phyloP scores from a whole-genome alignment of 306 rosid species.

The Cotoneaster glaucophyllus region DNA sequence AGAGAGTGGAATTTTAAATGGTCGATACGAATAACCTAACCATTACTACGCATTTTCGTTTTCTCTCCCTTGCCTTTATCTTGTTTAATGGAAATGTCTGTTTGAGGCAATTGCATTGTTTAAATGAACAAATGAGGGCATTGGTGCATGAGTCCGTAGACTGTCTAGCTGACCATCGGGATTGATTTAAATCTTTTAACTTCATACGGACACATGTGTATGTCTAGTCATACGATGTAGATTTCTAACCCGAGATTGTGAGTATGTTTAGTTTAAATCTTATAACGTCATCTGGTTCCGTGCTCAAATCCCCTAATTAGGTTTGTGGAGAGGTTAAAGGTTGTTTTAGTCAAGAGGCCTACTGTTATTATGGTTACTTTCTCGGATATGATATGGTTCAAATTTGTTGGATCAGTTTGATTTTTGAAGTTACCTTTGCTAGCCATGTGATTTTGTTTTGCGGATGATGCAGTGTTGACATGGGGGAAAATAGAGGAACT shows the following conservation, averaged over 20 bases:
- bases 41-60: neutral
- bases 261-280: neutral
- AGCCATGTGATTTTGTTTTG: neutral
- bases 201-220: neutral
- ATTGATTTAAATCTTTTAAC: neutral
- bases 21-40: neutral
- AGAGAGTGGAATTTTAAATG: neutral
- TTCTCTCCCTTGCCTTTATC: neutral
- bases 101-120: neutral
- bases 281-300: neutral
- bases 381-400: neutral
- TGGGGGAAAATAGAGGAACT: neutral
- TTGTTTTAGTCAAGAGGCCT: neutral
- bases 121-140: neutral
- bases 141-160: neutral
- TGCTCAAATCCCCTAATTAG: neutral
- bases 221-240: neutral
- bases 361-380: neutral
- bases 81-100: neutral
- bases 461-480: neutral
- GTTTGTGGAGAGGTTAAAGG: neutral
- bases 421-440: neutral
- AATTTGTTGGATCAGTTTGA: neutral
- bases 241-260: neutral
- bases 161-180: neutral